Evolutionary conservation across 129 eudicot species (phyloP).

Genomic region (Oenanthe sinensis): DNA sequence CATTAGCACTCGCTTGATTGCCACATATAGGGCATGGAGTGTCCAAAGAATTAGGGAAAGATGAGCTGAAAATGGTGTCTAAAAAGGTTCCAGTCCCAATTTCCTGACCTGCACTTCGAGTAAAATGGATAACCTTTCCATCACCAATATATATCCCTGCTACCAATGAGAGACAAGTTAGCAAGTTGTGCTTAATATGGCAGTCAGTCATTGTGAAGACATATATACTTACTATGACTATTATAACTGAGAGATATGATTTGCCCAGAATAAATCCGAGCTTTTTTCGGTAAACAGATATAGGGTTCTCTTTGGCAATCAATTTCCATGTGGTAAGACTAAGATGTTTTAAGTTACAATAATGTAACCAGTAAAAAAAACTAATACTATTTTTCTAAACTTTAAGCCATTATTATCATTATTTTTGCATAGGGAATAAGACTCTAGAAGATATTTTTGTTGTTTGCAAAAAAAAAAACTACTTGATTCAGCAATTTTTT

Average conservation of each 20-base stretch:
- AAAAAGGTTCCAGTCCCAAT: constrained; percentile 92
- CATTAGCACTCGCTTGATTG: constrained; percentile 51
- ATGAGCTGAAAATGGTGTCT: constrained; percentile 68
- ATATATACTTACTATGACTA: background rate
- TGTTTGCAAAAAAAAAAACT: background rate
- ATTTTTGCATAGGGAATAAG: background rate
- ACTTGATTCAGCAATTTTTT: no score
- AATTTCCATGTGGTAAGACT: background rate
- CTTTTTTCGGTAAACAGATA: no score
- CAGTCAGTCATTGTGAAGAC: background rate
- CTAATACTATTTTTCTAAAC: background rate
- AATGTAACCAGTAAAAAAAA: background rate
- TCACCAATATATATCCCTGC: constrained; percentile 84
- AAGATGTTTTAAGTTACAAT: no score
- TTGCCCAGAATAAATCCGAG: no score
- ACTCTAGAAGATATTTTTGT: background rate
- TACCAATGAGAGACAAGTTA: constrained; percentile 11
- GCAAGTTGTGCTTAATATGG: background rate
- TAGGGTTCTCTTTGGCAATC: background rate
- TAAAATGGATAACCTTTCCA: constrained; percentile 82
- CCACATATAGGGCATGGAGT: constrained; percentile 77
- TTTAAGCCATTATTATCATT: background rate
- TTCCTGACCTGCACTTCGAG: constrained; percentile 84
- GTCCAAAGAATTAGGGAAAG: constrained; percentile 35
- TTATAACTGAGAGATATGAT: background rate